A percentile compares a stretch with the other conserved stretches of the same genome.
These are phyloP conservation scores for Xenosphaeropsis pyriputrescens DNA, from an alignment of 2,329 filamentous ascomycete genomes.

Conservation along the genomic window DNA sequence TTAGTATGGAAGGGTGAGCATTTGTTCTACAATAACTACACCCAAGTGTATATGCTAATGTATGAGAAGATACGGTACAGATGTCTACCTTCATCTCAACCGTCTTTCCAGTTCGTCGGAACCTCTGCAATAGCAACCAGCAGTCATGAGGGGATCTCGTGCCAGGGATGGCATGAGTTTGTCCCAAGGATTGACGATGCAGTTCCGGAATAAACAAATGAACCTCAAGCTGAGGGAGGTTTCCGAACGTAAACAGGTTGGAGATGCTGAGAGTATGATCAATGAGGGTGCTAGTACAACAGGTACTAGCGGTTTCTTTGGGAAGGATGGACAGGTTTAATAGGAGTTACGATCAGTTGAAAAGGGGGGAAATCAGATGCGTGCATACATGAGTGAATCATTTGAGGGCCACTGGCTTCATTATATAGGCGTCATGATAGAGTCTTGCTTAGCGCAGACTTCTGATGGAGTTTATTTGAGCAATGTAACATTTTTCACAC, in stretches of 20 bases:
- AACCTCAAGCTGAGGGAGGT: conserved; percentile 66
- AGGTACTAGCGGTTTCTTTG: conserved; percentile 18
- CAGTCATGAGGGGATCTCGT: conserved; percentile 70
- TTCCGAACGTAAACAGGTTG: conserved; percentile 78
- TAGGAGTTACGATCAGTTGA: no score
- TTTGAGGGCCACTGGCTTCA: no score
- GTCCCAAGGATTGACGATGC: conserved; percentile 49
- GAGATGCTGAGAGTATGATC: conserved; percentile 69
- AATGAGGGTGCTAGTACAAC: conserved; percentile 25
- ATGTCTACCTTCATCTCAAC: conserved; percentile 97
- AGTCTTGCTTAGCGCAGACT: no score
- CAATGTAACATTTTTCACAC: no score
- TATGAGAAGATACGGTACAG: conserved; percentile 70
- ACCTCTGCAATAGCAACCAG: conserved; percentile 75
- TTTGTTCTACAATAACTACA: conserved; percentile 1
- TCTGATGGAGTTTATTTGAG: no score
- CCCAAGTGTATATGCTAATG: conserved; percentile 8
- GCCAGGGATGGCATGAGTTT: conserved; percentile 21
- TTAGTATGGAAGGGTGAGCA: conserved; percentile 96
- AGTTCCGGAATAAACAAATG: conserved; percentile 34
- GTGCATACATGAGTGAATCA: no score
- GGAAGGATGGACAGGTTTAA: conserved; percentile 17
- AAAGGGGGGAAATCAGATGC: no score
- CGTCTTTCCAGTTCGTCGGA: conserved; percentile 89
- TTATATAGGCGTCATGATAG: no score